Evolutionary conservation across 2,329 filamentous ascomycete species (phyloP).

Genomic region (Aspergillus sp.): DNA sequence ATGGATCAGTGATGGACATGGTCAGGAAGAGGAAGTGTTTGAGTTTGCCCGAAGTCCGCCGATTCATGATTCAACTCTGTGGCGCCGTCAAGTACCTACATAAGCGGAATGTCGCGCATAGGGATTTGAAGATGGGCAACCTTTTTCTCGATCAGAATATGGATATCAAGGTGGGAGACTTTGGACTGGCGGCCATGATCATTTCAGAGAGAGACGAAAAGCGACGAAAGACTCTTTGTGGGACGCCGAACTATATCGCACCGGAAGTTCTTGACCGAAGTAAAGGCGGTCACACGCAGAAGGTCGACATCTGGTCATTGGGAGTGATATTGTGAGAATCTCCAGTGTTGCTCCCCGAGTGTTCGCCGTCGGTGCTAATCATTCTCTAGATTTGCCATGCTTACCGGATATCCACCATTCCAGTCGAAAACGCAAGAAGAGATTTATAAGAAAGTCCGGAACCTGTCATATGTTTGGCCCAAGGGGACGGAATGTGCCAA

Average conservation of each 20-base stretch:
- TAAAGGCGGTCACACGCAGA: slow-evolving; percentile 92
- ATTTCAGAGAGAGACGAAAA: slow-evolving; percentile 86
- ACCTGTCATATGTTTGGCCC: slow-evolving; percentile 50
- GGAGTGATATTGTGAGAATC: slow-evolving; percentile 86
- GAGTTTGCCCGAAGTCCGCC: slow-evolving; percentile 89
- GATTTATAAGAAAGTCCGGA: slow-evolving; percentile 51
- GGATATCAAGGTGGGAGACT: slow-evolving; percentile 98
- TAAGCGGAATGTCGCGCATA: slow-evolving; percentile 89
- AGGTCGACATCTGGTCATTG: slow-evolving; percentile 97
- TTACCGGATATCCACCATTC: slow-evolving; percentile 93
- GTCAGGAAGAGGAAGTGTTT: slow-evolving; percentile 87
- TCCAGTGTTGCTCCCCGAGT: neutral
- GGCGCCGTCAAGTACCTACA: slow-evolving; percentile 99
- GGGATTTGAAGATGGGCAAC: slow-evolving; percentile 97
- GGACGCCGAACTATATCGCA: slow-evolving; percentile 97
- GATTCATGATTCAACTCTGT: slow-evolving; percentile 91
- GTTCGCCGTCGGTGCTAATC: slow-evolving; percentile 15
- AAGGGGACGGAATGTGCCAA: slow-evolving; percentile 44
- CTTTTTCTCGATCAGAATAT: slow-evolving; percentile 91
- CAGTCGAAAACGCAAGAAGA: slow-evolving; percentile 67
- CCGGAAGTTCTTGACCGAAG: slow-evolving; percentile 94
- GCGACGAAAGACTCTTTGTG: slow-evolving; percentile 88
- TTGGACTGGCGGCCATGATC: slow-evolving; percentile 87
- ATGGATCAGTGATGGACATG: slow-evolving; percentile 97
- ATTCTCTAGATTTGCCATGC: slow-evolving; percentile 76